Base-by-base conservation (phyloP, 169 alveolate genomes). In the Cryptosporidium ubiquitum region DNA sequence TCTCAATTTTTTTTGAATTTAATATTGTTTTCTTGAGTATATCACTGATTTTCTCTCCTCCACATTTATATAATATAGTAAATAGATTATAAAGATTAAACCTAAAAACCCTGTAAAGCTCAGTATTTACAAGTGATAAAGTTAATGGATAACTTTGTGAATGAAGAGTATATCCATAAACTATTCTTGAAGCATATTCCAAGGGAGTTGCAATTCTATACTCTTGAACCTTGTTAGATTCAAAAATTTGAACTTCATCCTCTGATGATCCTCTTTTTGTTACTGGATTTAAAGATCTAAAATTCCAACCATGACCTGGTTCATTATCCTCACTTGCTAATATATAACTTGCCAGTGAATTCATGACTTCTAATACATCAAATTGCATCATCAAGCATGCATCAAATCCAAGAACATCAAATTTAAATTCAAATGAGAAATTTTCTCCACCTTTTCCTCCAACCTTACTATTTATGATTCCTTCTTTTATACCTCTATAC, bases 231-330 rank as follows among this genome's bases (percentile, higher is more conserved):
- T 35, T 39, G 16, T 91, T 58, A 20, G 60, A 84, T 12, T 20
- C 89, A 37, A 61, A 61, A 6, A 79, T 29, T 26, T 79, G 55
- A 29, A 64, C 44, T 10, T 79, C 75, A 10, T 79, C 75, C 23
- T 64, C 89, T 37, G 14, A 7, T 40, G 89, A 58, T 6, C 75
- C 75, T 61, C 69, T 79, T 44, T 61, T 64, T 31, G 89, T 79
- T 0, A 64, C 74, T 1, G 89, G 89, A 40, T 64, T 79, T 64
- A 79, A 37, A 42, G 89, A 61, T 64, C 93, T 91, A 39, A 85
- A 92, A 71, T 92, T 92, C 94, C 94, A 92, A 6, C 94, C 94
- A 68, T 92, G 93, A 3, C 93, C 94, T 2, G 94, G 94, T 40
- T 92, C 94, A 55, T 92, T 92, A 42, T 92, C 94, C 60, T 92